Percentiles rank a stretch among this genome's conserved stretches.
These are phyloP conservation scores for Backusella westeae DNA, from an alignment of 192 early-diverging fungal genomes.

Conservation along the genomic window DNA sequence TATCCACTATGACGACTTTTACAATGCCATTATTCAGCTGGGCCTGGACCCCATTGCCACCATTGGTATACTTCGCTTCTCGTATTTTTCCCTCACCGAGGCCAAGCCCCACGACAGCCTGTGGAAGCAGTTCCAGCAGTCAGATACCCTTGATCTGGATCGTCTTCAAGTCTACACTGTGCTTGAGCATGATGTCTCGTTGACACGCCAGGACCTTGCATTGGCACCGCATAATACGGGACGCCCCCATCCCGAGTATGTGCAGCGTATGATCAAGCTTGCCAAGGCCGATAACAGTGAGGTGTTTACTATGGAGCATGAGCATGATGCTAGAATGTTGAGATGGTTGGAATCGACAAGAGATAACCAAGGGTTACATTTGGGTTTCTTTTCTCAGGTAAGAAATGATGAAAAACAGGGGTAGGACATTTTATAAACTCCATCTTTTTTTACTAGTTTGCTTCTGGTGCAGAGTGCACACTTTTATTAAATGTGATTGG, in stretches of 20 bases:
- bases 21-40: not conserved
- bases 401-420: not conserved
- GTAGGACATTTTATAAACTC: not conserved
- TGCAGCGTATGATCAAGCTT: not conserved
- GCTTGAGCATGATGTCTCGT: slow-evolving; percentile 8
- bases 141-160: not conserved
- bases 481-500: slow-evolving; percentile 10
- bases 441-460: not conserved
- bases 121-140: not conserved
- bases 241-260: not conserved
- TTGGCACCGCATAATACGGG: not conserved
- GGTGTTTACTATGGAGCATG: not conserved
- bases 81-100: not conserved
- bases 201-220: not conserved
- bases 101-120: not conserved
- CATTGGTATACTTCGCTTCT: not conserved
- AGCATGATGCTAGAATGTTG: not conserved
- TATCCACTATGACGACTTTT: not conserved
- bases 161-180: not conserved
- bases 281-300: not conserved
- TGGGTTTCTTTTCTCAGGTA: slow-evolving; percentile 14
- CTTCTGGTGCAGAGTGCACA: not conserved
- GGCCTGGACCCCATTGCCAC: not conserved
- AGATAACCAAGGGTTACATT: not conserved
- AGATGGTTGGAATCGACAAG: slow-evolving; percentile 4